phyloP scores from a whole-genome alignment of 164 flowering plant genomes.

The Chimonanthus praecox region DNA sequence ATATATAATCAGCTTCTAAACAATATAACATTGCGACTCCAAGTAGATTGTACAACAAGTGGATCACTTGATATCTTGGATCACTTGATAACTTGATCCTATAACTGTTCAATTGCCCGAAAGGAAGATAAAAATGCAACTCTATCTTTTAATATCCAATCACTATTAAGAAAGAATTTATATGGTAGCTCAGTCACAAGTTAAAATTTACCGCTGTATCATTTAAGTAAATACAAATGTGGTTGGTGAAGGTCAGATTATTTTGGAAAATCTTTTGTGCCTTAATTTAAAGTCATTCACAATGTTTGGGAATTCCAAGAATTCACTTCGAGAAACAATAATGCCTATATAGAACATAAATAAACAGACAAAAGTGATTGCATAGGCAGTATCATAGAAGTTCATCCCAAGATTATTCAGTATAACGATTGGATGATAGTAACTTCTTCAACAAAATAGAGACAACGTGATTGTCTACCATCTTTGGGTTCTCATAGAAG shows the following conservation, averaged over 20 bases:
- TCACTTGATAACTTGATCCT: background rate
- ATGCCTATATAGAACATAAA: background rate
- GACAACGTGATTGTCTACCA: conserved; percentile 36
- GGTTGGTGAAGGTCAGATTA: too few relatives aligned
- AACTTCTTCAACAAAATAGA: background rate
- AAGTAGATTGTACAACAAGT: background rate
- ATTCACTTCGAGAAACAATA: background rate
- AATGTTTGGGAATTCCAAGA: background rate
- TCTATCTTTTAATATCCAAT: background rate
- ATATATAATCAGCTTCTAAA: too few relatives aligned
- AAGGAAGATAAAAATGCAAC: background rate
- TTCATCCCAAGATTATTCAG: background rate
- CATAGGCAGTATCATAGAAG: background rate
- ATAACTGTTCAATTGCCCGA: background rate
- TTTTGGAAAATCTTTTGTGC: background rate
- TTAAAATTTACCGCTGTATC: too few relatives aligned
- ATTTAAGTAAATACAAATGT: too few relatives aligned
- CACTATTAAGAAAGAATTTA: background rate
- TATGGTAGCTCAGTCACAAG: background rate
- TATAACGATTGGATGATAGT: background rate
- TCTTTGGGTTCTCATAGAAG: conserved; percentile 89
- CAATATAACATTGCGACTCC: too few relatives aligned
- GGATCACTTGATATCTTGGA: background rate
- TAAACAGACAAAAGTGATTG: background rate
- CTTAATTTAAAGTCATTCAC: background rate